phyloP scores from a whole-genome alignment of 2,329 filamentous ascomycete species.

The Chaetomium sp. region DNA sequence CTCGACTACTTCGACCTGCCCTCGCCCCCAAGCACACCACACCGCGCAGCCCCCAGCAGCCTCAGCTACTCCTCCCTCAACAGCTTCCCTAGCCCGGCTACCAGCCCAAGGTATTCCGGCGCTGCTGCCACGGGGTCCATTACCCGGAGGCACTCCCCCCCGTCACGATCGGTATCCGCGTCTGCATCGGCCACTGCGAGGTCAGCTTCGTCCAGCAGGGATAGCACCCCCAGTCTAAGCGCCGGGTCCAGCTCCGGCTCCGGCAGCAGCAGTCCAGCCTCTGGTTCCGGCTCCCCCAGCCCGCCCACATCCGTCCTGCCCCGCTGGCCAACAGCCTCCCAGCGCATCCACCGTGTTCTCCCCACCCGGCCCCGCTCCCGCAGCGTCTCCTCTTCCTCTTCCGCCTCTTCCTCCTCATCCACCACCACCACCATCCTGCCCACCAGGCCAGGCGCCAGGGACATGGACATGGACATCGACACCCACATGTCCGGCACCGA shows the following conservation, averaged over 20 bases:
- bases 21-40: slow-evolving; percentile 17
- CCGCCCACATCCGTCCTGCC: neutral
- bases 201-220: no score
- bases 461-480: neutral
- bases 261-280: neutral
- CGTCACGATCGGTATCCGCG: no score
- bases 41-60: slow-evolving; percentile 6
- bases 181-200: no score
- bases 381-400: neutral
- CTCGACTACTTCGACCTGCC: slow-evolving; percentile 20
- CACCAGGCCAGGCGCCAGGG: neutral
- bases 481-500: neutral
- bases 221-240: no score
- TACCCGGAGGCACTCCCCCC: neutral
- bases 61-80: slow-evolving; percentile 11
- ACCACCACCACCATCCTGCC: neutral
- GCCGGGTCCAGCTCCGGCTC: neutral
- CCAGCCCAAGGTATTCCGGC: neutral
- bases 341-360: slow-evolving; percentile 8
- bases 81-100: slow-evolving; percentile 6
- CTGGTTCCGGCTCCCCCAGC: neutral
- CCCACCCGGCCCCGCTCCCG: slow-evolving; percentile 7
- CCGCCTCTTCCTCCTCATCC: neutral
- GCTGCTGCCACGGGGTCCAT: no score
- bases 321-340: slow-evolving; percentile 11